phyloP scores from a whole-genome alignment of 169 alveolate genomes.

The Miamiensis avidus region DNA sequence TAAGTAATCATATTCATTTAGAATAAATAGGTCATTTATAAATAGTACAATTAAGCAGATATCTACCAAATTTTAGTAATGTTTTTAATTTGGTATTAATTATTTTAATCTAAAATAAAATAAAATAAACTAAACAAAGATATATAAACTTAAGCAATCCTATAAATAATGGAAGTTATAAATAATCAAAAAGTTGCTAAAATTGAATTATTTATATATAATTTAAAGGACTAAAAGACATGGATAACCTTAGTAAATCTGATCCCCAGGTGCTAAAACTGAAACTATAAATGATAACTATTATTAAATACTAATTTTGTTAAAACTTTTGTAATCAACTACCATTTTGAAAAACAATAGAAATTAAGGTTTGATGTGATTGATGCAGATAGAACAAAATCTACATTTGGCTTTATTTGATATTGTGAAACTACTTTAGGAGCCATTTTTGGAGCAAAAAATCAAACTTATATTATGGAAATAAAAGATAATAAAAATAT shows the following conservation, averaged over 20 bases:
- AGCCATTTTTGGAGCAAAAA: conserved; percentile 51
- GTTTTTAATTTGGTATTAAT: too few relatives aligned
- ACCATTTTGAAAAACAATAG: conserved; percentile 62
- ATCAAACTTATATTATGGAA: conserved; percentile 44
- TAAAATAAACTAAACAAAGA: too few relatives aligned
- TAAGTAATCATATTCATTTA: too few relatives aligned
- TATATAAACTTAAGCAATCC: too few relatives aligned
- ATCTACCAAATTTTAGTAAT: too few relatives aligned
- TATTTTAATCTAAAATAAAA: too few relatives aligned
- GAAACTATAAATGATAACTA: conserved; percentile 60
- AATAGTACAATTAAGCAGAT: too few relatives aligned
- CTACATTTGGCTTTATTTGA: conserved; percentile 48
- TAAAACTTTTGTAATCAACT: conserved; percentile 49
- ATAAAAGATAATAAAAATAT: conserved; percentile 11
- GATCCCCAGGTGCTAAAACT: conserved; percentile 77
- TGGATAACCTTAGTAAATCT: conserved; percentile 61
- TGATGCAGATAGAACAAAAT: conserved; percentile 59
- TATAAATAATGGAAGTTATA: too few relatives aligned
- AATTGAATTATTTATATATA: conserved; percentile 57
- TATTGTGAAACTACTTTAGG: conserved; percentile 50
- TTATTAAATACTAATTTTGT: conserved; percentile 75
- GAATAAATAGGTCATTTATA: too few relatives aligned
- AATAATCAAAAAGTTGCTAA: too few relatives aligned
- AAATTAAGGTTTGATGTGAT: conserved; percentile 50
- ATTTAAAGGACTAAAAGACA: conserved; percentile 64